phyloP scores from a whole-genome alignment of 495 filamentous ascomycete genomes.

The Neurospora tetraspora region DNA sequence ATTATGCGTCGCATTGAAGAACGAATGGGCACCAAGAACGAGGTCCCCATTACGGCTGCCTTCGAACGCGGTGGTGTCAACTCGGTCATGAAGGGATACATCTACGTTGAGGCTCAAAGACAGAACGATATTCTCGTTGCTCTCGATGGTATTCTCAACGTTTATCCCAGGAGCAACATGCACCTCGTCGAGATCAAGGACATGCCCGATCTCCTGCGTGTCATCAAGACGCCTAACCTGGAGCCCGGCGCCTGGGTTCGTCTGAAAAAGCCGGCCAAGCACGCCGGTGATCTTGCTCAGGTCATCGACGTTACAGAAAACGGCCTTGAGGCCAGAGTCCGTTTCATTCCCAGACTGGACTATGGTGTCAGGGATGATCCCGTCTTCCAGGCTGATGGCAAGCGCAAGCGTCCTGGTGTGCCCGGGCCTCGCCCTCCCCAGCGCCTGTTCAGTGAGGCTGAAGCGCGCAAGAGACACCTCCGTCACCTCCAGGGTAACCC shows the following conservation, averaged over 20 bases:
- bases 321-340: slow-evolving; percentile 75
- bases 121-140: slow-evolving; percentile 77
- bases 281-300: slow-evolving; percentile 83
- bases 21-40: slow-evolving; percentile 57
- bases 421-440: slow-evolving; percentile 67
- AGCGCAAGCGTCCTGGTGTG: slow-evolving; percentile 65
- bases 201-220: slow-evolving; percentile 90
- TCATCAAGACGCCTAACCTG: slow-evolving; percentile 75
- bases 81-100: slow-evolving; percentile 74
- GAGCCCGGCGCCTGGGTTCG: slow-evolving; percentile 87
- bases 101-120: slow-evolving; percentile 86
- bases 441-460: slow-evolving; percentile 83
- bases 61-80: slow-evolving; percentile 74
- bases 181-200: slow-evolving; percentile 90
- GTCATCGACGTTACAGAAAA: slow-evolving; percentile 90
- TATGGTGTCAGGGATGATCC: slow-evolving; percentile 80
- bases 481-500: slow-evolving; percentile 57
- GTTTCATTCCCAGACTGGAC: slow-evolving; percentile 81
- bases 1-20: slow-evolving; percentile 85
- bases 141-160: slow-evolving; percentile 68
- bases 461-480: slow-evolving; percentile 80
- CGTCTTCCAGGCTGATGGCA: slow-evolving; percentile 40
- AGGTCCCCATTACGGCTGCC: slow-evolving; percentile 70
- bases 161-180: slow-evolving; percentile 75
- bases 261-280: slow-evolving; percentile 68